These are phyloP conservation scores for Cruciata laevipes DNA, from an alignment of 257 asterid genomes.

Conservation along the genomic window DNA sequence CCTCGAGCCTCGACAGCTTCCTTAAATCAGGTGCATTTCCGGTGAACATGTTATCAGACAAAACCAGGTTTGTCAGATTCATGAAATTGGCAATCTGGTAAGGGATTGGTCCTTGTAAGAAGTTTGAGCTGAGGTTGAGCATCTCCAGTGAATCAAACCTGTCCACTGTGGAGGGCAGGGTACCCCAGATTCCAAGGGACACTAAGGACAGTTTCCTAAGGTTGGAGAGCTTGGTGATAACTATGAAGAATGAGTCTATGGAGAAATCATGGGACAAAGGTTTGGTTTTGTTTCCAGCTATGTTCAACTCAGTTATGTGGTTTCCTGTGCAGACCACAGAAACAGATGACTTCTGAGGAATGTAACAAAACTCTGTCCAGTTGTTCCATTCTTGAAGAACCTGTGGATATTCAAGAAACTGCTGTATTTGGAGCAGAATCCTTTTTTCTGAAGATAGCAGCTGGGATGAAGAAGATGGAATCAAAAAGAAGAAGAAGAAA, in stretches of 20 bases:
- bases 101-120: constrained; percentile 59
- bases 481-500: constrained; percentile 21
- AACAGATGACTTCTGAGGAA: constrained; percentile 51
- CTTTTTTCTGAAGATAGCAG: constrained; percentile 50
- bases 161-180: constrained; percentile 59
- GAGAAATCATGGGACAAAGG: constrained; percentile 61
- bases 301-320: constrained; percentile 62
- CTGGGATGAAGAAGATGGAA: constrained; percentile 41
- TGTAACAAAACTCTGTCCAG: constrained; percentile 77
- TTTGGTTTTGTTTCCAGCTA: constrained; percentile 65
- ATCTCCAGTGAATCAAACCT: constrained; percentile 60
- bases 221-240: constrained; percentile 60
- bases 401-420: constrained; percentile 68
- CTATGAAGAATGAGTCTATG: constrained; percentile 78
- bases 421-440: constrained; percentile 54
- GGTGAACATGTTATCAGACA: constrained; percentile 60
- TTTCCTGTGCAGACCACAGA: constrained; percentile 52
- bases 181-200: constrained; percentile 78
- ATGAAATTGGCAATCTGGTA: constrained; percentile 42
- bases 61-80: constrained; percentile 45
- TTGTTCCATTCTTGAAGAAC: constrained; percentile 65
- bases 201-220: constrained; percentile 61
- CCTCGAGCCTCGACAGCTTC: constrained; percentile 40
- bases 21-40: constrained; percentile 71
- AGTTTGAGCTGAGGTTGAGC: constrained; percentile 64